These are phyloP conservation scores for Ilyonectria destructans DNA, from an alignment of 2,329 filamentous ascomycete species.

Conservation along the genomic window DNA sequence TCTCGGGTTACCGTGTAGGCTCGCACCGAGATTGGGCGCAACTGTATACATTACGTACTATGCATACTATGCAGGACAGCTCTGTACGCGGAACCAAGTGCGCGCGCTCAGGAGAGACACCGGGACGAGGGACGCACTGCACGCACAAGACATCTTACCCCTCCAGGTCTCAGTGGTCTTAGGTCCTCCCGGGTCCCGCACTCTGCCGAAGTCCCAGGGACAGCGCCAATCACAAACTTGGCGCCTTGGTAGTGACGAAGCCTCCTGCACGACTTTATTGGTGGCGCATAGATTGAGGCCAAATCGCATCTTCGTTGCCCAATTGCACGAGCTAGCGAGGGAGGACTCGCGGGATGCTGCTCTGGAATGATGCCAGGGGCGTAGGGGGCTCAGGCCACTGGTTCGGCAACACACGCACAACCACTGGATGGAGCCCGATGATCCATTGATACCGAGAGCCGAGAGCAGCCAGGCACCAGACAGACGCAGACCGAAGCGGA, in stretches of 20 bases:
- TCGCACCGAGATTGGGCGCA: constrained; percentile 7
- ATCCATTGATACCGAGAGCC: constrained; percentile 11
- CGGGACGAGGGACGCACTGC: neutral
- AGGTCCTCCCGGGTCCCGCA: constrained; percentile 28
- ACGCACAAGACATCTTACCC: constrained; percentile 37
- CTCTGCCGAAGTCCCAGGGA: constrained; percentile 28
- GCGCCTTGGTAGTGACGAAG: constrained; percentile 11
- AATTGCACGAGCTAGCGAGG: constrained; percentile 36
- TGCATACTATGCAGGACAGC: neutral
- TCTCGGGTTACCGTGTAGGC: neutral
- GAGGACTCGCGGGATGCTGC: neutral
- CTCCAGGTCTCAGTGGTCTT: constrained; percentile 29
- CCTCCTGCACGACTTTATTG: constrained; percentile 31
- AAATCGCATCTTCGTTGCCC: constrained; percentile 28
- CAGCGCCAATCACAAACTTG: constrained; percentile 37
- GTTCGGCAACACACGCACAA: constrained; percentile 35
- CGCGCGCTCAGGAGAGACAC: neutral
- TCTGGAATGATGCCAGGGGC: constrained; percentile 30
- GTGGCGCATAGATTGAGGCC: constrained; percentile 24
- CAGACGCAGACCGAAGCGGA: neutral
- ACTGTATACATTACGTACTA: neutral
- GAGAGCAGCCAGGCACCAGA: neutral
- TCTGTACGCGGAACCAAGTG: neutral
- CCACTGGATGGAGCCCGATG: constrained; percentile 17
- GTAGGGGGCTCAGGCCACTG: constrained; percentile 46